These are phyloP conservation scores for Phylloporus gajari DNA, from an alignment of 1,284 basidiomycete genomes.

Conservation along the genomic window DNA sequence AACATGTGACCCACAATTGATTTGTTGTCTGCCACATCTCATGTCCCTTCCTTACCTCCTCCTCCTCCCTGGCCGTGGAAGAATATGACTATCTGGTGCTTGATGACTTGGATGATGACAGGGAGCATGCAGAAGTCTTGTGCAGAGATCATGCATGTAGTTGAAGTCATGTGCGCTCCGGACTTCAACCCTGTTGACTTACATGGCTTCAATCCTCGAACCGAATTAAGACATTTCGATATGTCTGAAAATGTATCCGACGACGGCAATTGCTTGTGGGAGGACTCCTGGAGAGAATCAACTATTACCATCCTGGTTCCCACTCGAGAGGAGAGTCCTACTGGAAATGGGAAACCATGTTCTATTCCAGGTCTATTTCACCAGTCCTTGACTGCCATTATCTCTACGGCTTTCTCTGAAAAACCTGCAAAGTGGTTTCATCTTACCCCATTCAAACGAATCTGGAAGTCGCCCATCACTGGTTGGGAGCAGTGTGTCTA, in stretches of 20 bases:
- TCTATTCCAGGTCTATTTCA: slow-evolving; percentile 10
- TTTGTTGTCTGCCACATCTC: not conserved
- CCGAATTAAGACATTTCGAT: slow-evolving; percentile 11
- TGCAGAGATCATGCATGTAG: not conserved
- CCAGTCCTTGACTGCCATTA: not conserved
- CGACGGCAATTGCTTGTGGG: not conserved
- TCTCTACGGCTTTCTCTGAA: slow-evolving; percentile 10
- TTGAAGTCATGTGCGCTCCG: slow-evolving; percentile 6
- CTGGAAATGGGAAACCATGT: slow-evolving; percentile 14
- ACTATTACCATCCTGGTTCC: slow-evolving; percentile 17
- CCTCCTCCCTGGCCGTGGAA: not conserved
- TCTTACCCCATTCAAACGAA: slow-evolving; percentile 17
- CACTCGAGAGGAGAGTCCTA: slow-evolving; percentile 1
- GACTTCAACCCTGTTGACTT: slow-evolving; percentile 29
- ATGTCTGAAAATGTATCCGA: not conserved
- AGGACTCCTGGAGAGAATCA: slow-evolving; percentile 18
- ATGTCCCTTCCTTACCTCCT: not conserved
- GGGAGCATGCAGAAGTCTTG: not conserved
- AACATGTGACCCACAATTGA: not conserved
- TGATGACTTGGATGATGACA: not conserved
- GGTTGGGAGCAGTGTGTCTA: slow-evolving; percentile 17
- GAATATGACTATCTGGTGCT: not conserved
- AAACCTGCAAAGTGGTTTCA: slow-evolving; percentile 17
- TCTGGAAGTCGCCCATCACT: slow-evolving; percentile 14
- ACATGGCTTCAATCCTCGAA: slow-evolving; percentile 20